Base-by-base conservation (phyloP, 371 early-diverging fungal species). In the Mortierella sp. region DNA sequence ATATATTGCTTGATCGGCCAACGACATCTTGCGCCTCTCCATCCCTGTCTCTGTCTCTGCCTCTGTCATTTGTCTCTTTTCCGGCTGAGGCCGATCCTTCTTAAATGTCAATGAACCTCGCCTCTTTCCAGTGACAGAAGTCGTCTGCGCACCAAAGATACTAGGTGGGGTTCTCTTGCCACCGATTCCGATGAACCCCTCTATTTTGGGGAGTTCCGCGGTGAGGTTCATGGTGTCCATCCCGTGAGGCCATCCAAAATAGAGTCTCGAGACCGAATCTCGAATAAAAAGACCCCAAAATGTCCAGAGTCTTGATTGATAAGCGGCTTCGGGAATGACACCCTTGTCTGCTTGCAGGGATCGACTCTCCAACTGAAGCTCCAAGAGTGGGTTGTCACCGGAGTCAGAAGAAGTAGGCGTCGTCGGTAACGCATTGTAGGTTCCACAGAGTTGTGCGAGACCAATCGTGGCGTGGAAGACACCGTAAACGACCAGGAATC, bases 241-340 rank as follows among this genome's bases (percentile, higher is more conserved):
- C 17, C 69, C 75, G 17, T 59, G 48, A 7, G 69, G 53, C 53
- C 60, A 75, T 5, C 64, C 75, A 34, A 62, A 75, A 30, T 75
- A 75, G 2, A 75, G 55, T 17, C 57, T 24, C 6, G 55, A 19
- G n/a, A 64, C 60, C 6, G 54, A 68, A 37, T 75, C 69, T 15
- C 75, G 75, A 19, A 68, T 23, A 50, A 68, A 75, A 24, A 50
- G 32, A 1, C 52, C 75, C 75, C 75, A 75, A 44, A 75, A 75
- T n/a, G 48, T 9, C 75, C 75, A 75, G 4, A 75, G 57, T 15
- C 68, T 51, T 17, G 54, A 46, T 26, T 75, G 75, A 5, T 75
- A 68, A 2, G 49, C 60, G 3, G 69, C 69, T 19, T 75, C 75
- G 2, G 64, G 60, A 28, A 68, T 52, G 14, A 4, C 6, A 1